phyloP scores from a whole-genome alignment of 140 eudicot species.

The Senecio squalidus region DNA sequence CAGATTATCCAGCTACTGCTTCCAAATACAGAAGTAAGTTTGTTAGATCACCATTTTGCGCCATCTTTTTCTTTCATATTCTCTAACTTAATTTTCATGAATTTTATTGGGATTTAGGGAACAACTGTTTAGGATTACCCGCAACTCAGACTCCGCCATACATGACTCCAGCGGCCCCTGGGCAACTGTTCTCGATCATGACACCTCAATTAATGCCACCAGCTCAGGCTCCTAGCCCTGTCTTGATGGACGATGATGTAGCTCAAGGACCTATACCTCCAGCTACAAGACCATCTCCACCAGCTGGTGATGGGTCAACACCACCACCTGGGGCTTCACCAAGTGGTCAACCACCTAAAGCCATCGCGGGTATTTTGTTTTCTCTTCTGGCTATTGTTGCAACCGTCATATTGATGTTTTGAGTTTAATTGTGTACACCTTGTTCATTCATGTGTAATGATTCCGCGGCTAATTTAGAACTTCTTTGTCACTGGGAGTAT shows the following conservation, averaged over 20 bases:
- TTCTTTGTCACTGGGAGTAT: not conserved
- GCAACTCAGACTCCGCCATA: slow-evolving; percentile 27
- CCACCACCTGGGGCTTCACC: slow-evolving; percentile 35
- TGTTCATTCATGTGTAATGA: slow-evolving; percentile 1
- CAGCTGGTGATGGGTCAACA: slow-evolving; percentile 24
- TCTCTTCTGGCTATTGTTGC: slow-evolving; percentile 31
- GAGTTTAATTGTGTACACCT: slow-evolving; percentile 6
- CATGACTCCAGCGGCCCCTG: slow-evolving; percentile 45
- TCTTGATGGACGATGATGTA: slow-evolving; percentile 51
- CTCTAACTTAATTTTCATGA: not conserved
- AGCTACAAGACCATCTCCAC: slow-evolving; percentile 31
- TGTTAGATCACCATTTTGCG: not conserved
- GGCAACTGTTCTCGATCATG: slow-evolving; percentile 32
- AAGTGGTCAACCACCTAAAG: slow-evolving; percentile 48
- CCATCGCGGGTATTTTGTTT: slow-evolving; percentile 18
- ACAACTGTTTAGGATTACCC: slow-evolving; percentile 51
- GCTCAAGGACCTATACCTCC: slow-evolving; percentile 68
- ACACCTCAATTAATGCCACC: slow-evolving; percentile 44
- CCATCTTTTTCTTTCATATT: not conserved
- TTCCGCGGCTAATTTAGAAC: slow-evolving; percentile 4
- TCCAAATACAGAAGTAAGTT: slow-evolving; percentile 69
- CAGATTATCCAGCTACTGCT: slow-evolving; percentile 75
- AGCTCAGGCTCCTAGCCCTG: slow-evolving; percentile 68
- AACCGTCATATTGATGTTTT: slow-evolving; percentile 23
- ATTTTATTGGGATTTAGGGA: slow-evolving; percentile 45